A percentile compares a stretch with the other conserved stretches of the same genome.
phyloP scores from a whole-genome alignment of 805 yeast genomes.

The Lachancea quebecensis region DNA sequence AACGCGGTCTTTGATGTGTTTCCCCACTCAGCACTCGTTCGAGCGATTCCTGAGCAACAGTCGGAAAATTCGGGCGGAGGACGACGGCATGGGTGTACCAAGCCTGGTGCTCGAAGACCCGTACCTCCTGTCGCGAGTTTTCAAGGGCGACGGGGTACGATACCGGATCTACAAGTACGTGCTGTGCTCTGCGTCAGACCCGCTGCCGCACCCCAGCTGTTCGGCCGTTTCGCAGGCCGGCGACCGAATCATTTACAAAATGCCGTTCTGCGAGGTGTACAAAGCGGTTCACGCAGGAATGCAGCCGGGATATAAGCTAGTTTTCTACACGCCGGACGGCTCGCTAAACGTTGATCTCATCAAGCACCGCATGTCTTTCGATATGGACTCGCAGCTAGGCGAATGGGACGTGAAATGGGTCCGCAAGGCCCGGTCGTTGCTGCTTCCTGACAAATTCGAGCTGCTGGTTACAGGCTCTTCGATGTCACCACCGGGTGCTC shows the following conservation, averaged over 20 bases:
- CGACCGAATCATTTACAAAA: background rate
- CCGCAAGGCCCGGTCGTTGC: background rate
- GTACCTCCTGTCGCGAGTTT: background rate
- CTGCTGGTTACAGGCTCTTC: background rate
- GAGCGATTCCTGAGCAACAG: slow-evolving; percentile 1
- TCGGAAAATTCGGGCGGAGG: background rate
- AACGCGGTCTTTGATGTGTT: background rate
- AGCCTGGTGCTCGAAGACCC: slow-evolving; percentile 2
- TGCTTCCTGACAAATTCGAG: background rate
- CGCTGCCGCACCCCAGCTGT: slow-evolving; percentile 1
- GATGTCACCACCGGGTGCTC: background rate
- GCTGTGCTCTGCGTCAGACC: background rate
- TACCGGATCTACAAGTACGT: slow-evolving; percentile 5
- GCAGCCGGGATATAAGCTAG: background rate
- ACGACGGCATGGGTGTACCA: slow-evolving; percentile 7
- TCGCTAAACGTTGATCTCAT: background rate
- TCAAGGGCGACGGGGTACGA: background rate
- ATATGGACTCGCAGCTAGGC: slow-evolving; percentile 4
- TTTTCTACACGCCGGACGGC: slow-evolving; percentile 2
- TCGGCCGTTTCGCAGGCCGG: background rate
- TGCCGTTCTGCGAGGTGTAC: slow-evolving; percentile 6
- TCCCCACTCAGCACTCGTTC: slow-evolving; percentile 7
- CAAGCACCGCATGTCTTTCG: background rate
- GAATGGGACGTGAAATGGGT: slow-evolving; percentile 6
- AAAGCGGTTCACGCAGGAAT: background rate